These are phyloP conservation scores for Psilocybe tampanensis DNA, from an alignment of 768 basidiomycete species.

Conservation along the genomic window DNA sequence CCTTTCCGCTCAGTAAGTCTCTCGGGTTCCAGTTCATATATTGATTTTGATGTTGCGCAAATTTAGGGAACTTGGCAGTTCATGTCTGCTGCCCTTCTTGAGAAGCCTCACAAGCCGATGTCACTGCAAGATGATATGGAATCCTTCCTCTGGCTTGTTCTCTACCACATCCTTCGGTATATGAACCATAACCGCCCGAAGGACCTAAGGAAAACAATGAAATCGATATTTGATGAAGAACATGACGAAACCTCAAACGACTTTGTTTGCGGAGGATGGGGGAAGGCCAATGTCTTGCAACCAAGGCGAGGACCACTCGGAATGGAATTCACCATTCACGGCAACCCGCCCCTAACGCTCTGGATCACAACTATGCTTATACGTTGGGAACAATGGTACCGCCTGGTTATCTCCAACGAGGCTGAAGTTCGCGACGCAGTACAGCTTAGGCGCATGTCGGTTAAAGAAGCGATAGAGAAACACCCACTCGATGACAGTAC, in stretches of 20 bases:
- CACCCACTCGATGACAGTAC: too few species aligned
- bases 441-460: too few species aligned
- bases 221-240: neutral
- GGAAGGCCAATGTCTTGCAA: neutral
- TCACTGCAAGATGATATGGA: neutral
- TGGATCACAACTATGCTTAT: too few species aligned
- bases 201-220: neutral
- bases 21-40: neutral
- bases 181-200: neutral
- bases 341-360: too few species aligned
- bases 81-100: neutral
- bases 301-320: neutral
- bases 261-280: neutral
- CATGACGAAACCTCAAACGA: neutral
- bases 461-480: too few species aligned
- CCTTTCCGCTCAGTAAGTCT: neutral
- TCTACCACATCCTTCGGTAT: neutral
- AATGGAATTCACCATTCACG: too few species aligned
- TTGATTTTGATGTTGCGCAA: neutral
- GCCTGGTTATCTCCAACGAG: too few species aligned
- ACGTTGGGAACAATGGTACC: too few species aligned
- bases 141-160: neutral
- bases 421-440: too few species aligned
- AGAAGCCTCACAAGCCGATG: neutral
- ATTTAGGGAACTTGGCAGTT: constrained; percentile 2